Evolutionary conservation across 345 rosid genomes (phyloP), one percentile per base, ranked within the genome.

Genomic region (Jatropha curcas): DNA sequence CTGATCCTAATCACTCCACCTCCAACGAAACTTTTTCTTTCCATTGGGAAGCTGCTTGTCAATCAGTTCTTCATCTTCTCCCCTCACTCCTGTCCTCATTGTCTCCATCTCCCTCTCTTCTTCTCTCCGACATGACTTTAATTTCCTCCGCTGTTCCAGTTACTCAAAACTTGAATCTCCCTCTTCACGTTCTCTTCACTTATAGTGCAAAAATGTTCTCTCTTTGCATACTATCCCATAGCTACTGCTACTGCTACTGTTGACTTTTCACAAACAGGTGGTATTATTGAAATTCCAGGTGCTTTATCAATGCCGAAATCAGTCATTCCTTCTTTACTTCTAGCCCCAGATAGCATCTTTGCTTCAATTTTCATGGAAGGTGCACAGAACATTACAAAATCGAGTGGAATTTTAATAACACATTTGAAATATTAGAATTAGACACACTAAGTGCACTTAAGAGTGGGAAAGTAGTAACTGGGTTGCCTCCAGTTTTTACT

Each of bases 61-160:
- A 74, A 39, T 84, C 88, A 0, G 74, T 73, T 50, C 86, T 73
- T 50, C 86, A 81, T 60, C 82, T 80, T 12, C 78, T 84, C 2
- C 30, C 74, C 22, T 79, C 81, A 45, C 28, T 84, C 25, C 61
- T 82, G 22, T 66, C 83, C 12, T 72, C 82, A 1, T 16, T 37
- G 0, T 74, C 82, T 22, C 80, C 69, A 7, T 71, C 82, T 1
- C 43, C 73, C 12, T 74, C 71, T 1, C 85, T 81, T 19, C 25
- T 85, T 17, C 19, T 87, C 56, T 51, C 75, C 2, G 87, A 87
- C 74, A 10, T 83, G 1, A 1, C 61, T 5, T 20, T 81, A 48
- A 59, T 60, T 43, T 70, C 84, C 12, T 34, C 70, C 19, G 68
- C 72, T 13, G 43, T 25, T 73, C 67, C 76, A 4, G 64, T 80